These are phyloP conservation scores for Sugiyamaella boreocaroliniensis DNA, from an alignment of 805 yeast genomes.

Conservation along the genomic window DNA sequence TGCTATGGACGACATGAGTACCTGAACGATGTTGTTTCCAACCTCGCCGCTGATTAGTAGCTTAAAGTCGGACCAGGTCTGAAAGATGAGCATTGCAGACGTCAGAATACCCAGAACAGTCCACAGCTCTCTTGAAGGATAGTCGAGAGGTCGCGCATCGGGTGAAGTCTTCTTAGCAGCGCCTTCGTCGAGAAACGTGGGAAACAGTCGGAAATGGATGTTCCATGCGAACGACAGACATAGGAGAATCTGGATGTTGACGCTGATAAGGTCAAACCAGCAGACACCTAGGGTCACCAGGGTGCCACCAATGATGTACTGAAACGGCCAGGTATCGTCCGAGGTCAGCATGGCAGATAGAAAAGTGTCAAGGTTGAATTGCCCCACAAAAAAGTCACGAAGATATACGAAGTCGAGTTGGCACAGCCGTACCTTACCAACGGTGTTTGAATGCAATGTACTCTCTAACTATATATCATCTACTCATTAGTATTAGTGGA, in stretches of 20 bases:
- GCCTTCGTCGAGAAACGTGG: constrained; percentile 6
- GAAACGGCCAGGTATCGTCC: constrained; percentile 12
- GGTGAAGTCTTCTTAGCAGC: neutral
- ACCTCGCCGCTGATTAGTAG: neutral
- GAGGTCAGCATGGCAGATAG: neutral
- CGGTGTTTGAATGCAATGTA: neutral
- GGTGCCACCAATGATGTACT: constrained; percentile 2
- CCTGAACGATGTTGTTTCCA: constrained; percentile 1
- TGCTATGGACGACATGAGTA: neutral
- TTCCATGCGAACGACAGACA: constrained; percentile 9
- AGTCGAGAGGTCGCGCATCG: neutral
- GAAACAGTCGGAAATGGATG: constrained; percentile 7
- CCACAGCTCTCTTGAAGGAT: constrained; percentile 8
- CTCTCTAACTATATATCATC: neutral
- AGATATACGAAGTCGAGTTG: too few relatives aligned
- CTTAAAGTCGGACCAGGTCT: neutral
- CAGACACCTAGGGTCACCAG: neutral
- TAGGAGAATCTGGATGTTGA: constrained; percentile 8
- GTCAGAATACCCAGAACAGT: neutral
- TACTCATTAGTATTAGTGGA: neutral
- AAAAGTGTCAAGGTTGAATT: too few relatives aligned
- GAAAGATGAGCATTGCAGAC: neutral
- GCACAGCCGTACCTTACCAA: too few relatives aligned
- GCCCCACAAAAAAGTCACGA: too few relatives aligned
- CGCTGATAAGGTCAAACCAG: constrained; percentile 3